Base-by-base conservation (phyloP, 2,329 filamentous ascomycete genomes). In the Alternaria sp. region DNA sequence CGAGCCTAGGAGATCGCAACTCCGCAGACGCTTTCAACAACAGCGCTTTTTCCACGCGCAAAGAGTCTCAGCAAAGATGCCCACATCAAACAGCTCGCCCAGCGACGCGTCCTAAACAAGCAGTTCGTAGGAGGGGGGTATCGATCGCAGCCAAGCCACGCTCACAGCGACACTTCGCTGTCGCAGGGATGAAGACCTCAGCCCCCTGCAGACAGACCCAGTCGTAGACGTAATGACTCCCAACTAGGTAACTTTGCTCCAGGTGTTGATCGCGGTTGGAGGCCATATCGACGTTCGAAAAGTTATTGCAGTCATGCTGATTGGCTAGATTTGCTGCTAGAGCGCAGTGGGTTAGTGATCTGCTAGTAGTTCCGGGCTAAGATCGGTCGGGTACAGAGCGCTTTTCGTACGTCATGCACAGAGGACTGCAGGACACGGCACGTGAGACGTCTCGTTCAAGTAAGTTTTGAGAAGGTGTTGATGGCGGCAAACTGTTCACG, bases 51-150 rank as follows among this genome's bases (percentile, higher is more conserved):
- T 13, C 15, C 15, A 40, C 15, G 32, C 32, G 15, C 32, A 40
- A 5, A 17, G 36, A 10, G 3, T 0, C 0, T 17, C n/a, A 40
- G 15, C 15, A 11, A 17, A 0, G 1, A 21, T 21, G 1, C 7
- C 13, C 15, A 9, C 32, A 36, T 40, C 36, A 40, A 5, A 6
- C 36, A 40, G 36, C n/a, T 11, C 36, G 36, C 36, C 36, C 9
- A 40, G 36, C 36, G 5, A 17, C 15, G n/a, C 9, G 5, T 40
- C 36, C n/a, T 9, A 10, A 40, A 40, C 32, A 17, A 40, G 36
- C 36, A 17, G 36, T 40, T 40, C 2, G n/a, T 17, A 40, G 9
- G 36, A 40, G 6, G 5, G 6, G 5, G 36, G 36, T 17, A 40
- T 40, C 36, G n/a, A 40, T 17, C 36, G 15, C 36, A 11, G 36